Conservation (phyloP, 768 basidiomycete genomes). For the Naematelia encephala region DNA sequence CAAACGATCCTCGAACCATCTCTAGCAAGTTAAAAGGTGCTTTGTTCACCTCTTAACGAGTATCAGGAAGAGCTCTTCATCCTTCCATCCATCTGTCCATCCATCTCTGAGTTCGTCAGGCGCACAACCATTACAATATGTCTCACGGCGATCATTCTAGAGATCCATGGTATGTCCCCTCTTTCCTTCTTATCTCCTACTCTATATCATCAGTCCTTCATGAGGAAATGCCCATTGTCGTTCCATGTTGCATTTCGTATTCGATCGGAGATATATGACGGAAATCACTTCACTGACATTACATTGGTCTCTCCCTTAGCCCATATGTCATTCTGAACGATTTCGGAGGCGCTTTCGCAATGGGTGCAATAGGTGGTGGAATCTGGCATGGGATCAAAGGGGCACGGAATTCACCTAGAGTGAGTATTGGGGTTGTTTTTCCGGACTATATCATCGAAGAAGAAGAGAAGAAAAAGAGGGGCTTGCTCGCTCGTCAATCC, state of each 20-base stretch:
- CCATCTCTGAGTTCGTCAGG: no score
- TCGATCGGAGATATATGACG: no score
- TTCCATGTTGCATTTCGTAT: no score
- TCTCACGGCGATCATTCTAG: constrained; percentile 87
- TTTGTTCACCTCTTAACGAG: no score
- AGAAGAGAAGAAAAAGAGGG: no score
- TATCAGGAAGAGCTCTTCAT: no score
- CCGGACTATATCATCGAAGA: no score
- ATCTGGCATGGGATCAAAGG: constrained; percentile 99
- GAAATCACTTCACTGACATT: not conserved
- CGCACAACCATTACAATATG: constrained; percentile 55
- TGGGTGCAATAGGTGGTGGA: constrained; percentile 96
- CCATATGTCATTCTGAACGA: constrained; percentile 99
- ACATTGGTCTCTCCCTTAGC: constrained; percentile 53
- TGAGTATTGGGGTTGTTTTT: constrained; percentile 42
- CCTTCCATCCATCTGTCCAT: no score
- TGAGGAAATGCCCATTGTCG: no score
- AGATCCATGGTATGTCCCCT: constrained; percentile 72
- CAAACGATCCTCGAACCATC: not conserved
- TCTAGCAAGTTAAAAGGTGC: no score
- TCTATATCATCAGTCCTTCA: no score
- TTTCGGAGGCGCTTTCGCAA: constrained; percentile 94
- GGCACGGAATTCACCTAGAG: constrained; percentile 90
- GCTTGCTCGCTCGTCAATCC: not conserved
- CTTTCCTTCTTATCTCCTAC: not conserved